Evolutionary conservation across 768 basidiomycete species (phyloP), one percentile per base, ranked within the genome.

Genomic region (Hypholoma fasciculare): DNA sequence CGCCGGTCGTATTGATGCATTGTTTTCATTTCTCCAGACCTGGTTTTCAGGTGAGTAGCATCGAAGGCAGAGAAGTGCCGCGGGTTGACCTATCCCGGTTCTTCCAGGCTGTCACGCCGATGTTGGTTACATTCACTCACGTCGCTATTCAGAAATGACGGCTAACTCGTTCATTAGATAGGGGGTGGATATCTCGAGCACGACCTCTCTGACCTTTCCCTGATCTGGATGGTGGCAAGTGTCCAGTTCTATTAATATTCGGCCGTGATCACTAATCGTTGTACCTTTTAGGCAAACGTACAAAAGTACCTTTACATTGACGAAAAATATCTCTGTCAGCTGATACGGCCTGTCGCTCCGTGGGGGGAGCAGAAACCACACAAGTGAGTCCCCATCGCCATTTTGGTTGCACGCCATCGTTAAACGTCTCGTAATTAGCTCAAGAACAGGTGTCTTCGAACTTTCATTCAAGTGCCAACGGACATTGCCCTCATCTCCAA

Each of bases 151-250:
- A 17, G 40, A 16, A 42, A 42, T 17, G 40, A 42, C 30, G 30
- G 30, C 30, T 34, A 42, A 42, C 17, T 42, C 40, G 17, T 42
- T 16, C 40, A 16, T 42, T 60, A 90, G 89, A 80, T 87, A 42
- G 88, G 88, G n/a, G 89, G 89, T 36, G 89, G 89, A 40, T 90
- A 83, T 69, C 66, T 75, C 27, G 75, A 82, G 40, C 89, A 89
- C 66, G 89, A 91, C 63, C 69, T 91, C 23, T 78, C 89, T 0
- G 87, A 89, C 64, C 40, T 90, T 26, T 78, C 85, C 7, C 72
- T 91, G 50, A 70, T 72, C 44, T 87, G 86, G 86, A 86, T 88
- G 84, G 77, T 76, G 55, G 85, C 86, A 12, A 17, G 40, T 14
- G 62, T 36, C 78, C 14, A 89, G 13, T 88, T 84, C 62, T 50